phyloP scores from a whole-genome alignment of 1,284 basidiomycete species.

The Microbotryum violaceum region DNA sequence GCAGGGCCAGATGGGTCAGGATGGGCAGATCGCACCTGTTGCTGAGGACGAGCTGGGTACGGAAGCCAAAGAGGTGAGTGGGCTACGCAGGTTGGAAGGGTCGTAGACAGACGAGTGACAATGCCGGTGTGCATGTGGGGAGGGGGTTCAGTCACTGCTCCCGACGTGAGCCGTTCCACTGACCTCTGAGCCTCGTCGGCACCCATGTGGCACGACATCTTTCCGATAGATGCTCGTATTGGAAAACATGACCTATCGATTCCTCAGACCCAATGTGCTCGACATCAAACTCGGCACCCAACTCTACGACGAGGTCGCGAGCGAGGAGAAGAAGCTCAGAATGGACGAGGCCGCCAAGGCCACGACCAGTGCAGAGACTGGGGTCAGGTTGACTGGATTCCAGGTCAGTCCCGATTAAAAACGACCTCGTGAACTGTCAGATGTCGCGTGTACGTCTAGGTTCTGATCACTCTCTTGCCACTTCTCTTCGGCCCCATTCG shows the following conservation, averaged over 20 bases:
- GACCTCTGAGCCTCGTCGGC: background rate
- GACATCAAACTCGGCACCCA: constrained; percentile 88
- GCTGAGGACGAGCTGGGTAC: constrained; percentile 34
- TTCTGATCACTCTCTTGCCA: background rate
- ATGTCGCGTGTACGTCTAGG: background rate
- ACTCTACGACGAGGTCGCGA: constrained; percentile 59
- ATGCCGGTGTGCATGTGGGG: constrained; percentile 49
- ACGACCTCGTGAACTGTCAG: background rate
- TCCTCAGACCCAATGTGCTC: constrained; percentile 71
- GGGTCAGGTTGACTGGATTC: constrained; percentile 78
- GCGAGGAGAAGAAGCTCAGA: constrained; percentile 64
- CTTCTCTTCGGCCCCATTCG: background rate
- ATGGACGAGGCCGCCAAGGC: constrained; percentile 65
- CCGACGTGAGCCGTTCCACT: background rate
- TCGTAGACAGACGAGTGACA: constrained; percentile 20
- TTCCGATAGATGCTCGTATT: constrained; percentile 62
- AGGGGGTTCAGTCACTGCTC: constrained; percentile 1
- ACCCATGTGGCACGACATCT: background rate
- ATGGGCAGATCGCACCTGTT: constrained; percentile 34
- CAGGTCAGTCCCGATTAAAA: constrained; percentile 52
- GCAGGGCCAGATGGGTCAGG: constrained; percentile 52
- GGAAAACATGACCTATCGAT: constrained; percentile 69
- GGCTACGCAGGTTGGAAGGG: background rate
- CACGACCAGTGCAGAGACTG: constrained; percentile 63
- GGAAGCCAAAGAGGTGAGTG: background rate